These are phyloP conservation scores for Ampelocalamus luodianensis DNA, from an alignment of 176 grass and related monocot species.

Conservation along the genomic window DNA sequence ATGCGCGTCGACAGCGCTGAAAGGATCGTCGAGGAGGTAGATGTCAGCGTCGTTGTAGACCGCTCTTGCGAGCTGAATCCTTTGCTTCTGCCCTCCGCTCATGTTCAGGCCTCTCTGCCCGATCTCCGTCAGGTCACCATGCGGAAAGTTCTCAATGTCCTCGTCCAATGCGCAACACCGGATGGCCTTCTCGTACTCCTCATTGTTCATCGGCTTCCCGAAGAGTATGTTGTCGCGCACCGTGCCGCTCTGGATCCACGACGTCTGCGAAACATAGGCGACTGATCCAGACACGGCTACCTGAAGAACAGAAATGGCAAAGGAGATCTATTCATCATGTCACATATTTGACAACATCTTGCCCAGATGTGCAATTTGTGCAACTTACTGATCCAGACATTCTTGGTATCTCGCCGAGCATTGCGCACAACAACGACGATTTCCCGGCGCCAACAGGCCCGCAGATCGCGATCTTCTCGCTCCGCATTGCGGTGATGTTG, in stretches of 20 bases:
- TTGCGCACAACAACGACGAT: slow-evolving; percentile 62
- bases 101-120: slow-evolving; percentile 79
- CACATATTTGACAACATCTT: neutral
- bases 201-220: slow-evolving; percentile 59
- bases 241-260: slow-evolving; percentile 85
- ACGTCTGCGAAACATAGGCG: slow-evolving; percentile 72
- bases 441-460: slow-evolving; percentile 78
- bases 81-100: slow-evolving; percentile 90
- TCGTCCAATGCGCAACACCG: slow-evolving; percentile 74
- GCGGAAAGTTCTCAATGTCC: slow-evolving; percentile 69
- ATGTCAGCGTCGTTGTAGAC: slow-evolving; percentile 67
- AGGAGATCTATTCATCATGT: neutral
- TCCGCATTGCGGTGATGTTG: slow-evolving; percentile 39
- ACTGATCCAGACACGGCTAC: slow-evolving; percentile 58
- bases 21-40: slow-evolving; percentile 82
- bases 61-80: slow-evolving; percentile 73
- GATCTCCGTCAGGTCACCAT: slow-evolving; percentile 73
- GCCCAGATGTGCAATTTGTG: neutral
- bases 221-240: slow-evolving; percentile 84
- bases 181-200: slow-evolving; percentile 61
- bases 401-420: slow-evolving; percentile 80
- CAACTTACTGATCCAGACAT: slow-evolving; percentile 70
- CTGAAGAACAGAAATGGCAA: slow-evolving; percentile 36
- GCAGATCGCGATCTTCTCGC: slow-evolving; percentile 72
- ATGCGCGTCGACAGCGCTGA: slow-evolving; percentile 82